A percentile compares a stretch with the other conserved stretches of the same genome.
phyloP scores from a whole-genome alignment of 2,329 filamentous ascomycete genomes.

The Alternaria conjuncta region DNA sequence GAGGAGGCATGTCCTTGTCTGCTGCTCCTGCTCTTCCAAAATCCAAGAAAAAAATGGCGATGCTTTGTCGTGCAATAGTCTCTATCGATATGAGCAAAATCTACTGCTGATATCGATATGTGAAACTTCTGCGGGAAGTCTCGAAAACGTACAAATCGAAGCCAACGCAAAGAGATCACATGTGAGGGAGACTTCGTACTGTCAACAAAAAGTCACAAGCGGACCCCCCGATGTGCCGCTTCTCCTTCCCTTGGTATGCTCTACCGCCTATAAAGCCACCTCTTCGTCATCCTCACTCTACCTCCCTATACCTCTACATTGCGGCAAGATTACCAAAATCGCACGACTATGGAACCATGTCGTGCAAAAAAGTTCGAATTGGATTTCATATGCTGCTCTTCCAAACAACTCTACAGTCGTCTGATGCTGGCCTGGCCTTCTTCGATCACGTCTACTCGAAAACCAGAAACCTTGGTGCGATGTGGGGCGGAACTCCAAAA shows the following conservation, averaged over 20 bases:
- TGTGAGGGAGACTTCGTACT: too few species aligned
- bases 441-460: not conserved
- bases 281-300: not conserved
- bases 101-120: fast-evolving
- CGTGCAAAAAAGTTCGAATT: too few species aligned
- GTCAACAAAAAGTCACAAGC: too few species aligned
- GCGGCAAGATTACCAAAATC: not conserved
- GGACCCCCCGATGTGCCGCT: not conserved
- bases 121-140: not conserved
- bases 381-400: not conserved
- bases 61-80: too few species aligned
- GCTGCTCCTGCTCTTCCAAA: too few species aligned
- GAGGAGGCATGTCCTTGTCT: too few species aligned
- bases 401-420: too few species aligned
- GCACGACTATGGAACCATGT: too few species aligned
- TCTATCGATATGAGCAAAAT: not conserved
- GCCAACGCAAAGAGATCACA: too few species aligned
- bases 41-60: fast-evolving
- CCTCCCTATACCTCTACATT: not conserved
- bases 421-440: not conserved
- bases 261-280: not conserved
- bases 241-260: not conserved
- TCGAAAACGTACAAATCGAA: not conserved
- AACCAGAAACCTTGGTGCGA: too few species aligned
- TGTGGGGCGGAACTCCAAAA: not conserved